Conservation (phyloP, 2,329 filamentous ascomycete species). For the Botryosphaeria dothidea region DNA sequence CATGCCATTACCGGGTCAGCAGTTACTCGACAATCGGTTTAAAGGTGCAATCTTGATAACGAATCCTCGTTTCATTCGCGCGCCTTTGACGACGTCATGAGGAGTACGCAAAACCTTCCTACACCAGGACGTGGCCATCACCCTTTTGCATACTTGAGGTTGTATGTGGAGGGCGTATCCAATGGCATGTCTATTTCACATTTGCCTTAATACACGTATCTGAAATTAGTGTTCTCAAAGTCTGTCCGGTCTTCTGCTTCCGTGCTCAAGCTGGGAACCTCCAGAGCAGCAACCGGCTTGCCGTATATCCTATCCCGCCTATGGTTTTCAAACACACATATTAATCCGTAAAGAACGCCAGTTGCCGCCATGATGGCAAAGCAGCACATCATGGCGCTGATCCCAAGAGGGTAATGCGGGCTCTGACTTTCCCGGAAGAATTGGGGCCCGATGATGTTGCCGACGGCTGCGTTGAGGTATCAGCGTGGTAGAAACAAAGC, state of each 20-base stretch:
- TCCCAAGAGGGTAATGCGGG: background rate
- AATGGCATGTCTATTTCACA: too few relatives aligned
- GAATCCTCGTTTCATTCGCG: background rate
- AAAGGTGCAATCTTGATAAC: background rate
- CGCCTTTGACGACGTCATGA: background rate
- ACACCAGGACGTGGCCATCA: background rate
- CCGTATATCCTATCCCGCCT: background rate
- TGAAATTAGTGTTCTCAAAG: slow-evolving; percentile 60
- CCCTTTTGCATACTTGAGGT: background rate
- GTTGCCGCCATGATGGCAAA: background rate
- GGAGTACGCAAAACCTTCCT: background rate
- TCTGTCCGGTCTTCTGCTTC: slow-evolving; percentile 60
- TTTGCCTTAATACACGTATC: slow-evolving; percentile 53
- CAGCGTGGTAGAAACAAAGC: background rate
- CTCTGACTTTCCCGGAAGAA: background rate
- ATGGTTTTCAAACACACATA: background rate
- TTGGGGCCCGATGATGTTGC: background rate
- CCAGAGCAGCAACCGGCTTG: background rate
- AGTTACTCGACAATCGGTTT: background rate
- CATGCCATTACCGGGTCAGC: background rate
- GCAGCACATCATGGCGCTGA: slow-evolving; percentile 3
- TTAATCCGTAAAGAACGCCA: background rate
- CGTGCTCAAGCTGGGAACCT: background rate
- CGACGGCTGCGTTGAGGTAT: background rate
- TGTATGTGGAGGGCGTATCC: background rate